Percentiles rank a stretch among this genome's conserved stretches.
Conservation (phyloP, 2,329 filamentous ascomycete species). For the Monosporascus ibericus region DNA sequence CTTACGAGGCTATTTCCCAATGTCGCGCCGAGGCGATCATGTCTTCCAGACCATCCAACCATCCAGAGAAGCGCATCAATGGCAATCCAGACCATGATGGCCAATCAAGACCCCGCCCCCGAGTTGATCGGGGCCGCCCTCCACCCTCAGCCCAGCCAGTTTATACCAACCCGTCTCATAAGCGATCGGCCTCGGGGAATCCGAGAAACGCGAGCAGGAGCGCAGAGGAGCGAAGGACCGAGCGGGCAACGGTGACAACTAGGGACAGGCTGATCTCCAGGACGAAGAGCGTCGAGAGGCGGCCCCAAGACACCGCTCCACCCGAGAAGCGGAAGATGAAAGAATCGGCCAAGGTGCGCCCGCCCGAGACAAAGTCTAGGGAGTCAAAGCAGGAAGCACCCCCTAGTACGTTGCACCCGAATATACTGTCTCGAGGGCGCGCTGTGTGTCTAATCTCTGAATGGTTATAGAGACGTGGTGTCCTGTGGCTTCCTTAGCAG, state of each 20-base stretch:
- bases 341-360: conserved; percentile 36
- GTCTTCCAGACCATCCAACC: conserved; percentile 33
- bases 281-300: conserved; percentile 51
- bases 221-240: conserved; percentile 50
- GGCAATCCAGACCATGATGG: conserved; percentile 28
- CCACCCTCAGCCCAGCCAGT: conserved; percentile 28
- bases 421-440: not conserved
- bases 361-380: conserved; percentile 37
- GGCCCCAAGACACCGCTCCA: conserved; percentile 25
- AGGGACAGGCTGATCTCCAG: conserved; percentile 56
- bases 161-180: conserved; percentile 41
- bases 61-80: conserved; percentile 36
- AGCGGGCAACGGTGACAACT: conserved; percentile 52
- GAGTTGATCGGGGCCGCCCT: conserved; percentile 24
- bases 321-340: conserved; percentile 28
- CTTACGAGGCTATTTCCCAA: conserved; percentile 12
- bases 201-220: conserved; percentile 43
- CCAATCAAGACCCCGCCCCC: conserved; percentile 19
- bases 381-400: conserved; percentile 41
- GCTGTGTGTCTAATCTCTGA: conserved; percentile 17
- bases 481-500: conserved; percentile 69
- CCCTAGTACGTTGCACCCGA: conserved; percentile 35
- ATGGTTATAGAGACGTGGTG: conserved; percentile 56
- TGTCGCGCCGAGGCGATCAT: conserved; percentile 22
- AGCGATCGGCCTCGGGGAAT: conserved; percentile 52